Conservation (phyloP, 2,329 filamentous ascomycete species). For the Clonostachys solani region DNA sequence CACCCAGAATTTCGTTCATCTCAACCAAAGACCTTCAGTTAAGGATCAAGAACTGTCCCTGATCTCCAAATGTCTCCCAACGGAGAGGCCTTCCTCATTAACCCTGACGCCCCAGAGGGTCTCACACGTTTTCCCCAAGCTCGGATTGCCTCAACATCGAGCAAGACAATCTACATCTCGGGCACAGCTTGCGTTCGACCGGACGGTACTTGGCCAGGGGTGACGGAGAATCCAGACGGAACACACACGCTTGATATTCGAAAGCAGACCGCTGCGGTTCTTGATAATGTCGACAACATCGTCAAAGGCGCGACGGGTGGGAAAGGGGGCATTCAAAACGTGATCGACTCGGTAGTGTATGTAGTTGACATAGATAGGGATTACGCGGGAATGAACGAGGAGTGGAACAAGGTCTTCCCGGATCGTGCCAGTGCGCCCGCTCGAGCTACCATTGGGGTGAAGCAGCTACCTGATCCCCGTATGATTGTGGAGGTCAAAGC, state of each 20-base stretch:
- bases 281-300: slow-evolving; percentile 27
- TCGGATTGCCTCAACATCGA: slow-evolving; percentile 20
- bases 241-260: slow-evolving; percentile 24
- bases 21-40: neutral
- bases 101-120: slow-evolving; percentile 17
- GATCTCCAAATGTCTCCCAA: slow-evolving; percentile 18
- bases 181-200: slow-evolving; percentile 26
- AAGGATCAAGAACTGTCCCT: neutral
- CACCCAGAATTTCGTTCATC: neutral
- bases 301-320: slow-evolving; percentile 27
- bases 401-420: slow-evolving; percentile 37
- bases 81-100: slow-evolving; percentile 23
- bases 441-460: slow-evolving; percentile 21
- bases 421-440: slow-evolving; percentile 28
- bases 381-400: slow-evolving; percentile 38
- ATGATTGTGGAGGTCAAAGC: slow-evolving; percentile 25
- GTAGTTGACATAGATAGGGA: slow-evolving; percentile 32
- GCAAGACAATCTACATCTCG: slow-evolving; percentile 32
- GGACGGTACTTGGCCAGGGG: slow-evolving; percentile 26
- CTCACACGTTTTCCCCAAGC: slow-evolving; percentile 25
- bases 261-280: slow-evolving; percentile 29
- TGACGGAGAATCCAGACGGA: slow-evolving; percentile 26
- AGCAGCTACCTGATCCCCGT: slow-evolving; percentile 20
- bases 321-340: slow-evolving; percentile 26
- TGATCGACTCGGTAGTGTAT: slow-evolving; percentile 34